Conservation (phyloP, 805 yeast genomes). For the Komagataella kurtzmanii region DNA sequence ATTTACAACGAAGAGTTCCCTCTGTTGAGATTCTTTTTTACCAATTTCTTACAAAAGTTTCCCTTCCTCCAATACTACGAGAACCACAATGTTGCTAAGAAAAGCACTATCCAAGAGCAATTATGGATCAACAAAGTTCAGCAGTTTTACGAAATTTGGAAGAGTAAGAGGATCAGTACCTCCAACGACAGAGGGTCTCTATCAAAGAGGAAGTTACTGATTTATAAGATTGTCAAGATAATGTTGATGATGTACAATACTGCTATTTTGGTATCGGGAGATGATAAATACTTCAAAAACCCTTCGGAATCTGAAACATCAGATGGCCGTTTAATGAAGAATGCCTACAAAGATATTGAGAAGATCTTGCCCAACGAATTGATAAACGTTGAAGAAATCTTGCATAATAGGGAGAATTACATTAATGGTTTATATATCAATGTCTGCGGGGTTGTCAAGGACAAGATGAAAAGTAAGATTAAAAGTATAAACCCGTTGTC, state of each 20-base stretch:
- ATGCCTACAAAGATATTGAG: constrained; percentile 26
- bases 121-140: constrained; percentile 79
- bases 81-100: constrained; percentile 15
- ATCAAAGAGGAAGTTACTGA: constrained; percentile 56
- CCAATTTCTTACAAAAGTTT: constrained; percentile 48
- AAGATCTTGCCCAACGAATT: constrained; percentile 10
- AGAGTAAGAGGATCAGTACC: constrained; percentile 55
- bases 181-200: constrained; percentile 64
- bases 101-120: constrained; percentile 4
- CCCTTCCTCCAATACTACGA: constrained; percentile 53
- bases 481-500: constrained; percentile 1
- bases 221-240: constrained; percentile 46
- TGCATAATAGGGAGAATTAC: constrained; percentile 18
- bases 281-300: constrained; percentile 30
- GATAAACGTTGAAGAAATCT: constrained; percentile 9
- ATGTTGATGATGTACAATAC: constrained; percentile 63
- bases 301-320: not conserved
- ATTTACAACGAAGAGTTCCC: constrained; percentile 39
- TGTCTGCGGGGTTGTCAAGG: constrained; percentile 48
- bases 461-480: constrained; percentile 12
- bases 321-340: constrained; percentile 1
- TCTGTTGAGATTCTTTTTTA: constrained; percentile 50
- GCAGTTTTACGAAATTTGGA: constrained; percentile 69
- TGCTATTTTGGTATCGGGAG: constrained; percentile 50
- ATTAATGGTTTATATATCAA: constrained; percentile 51